A percentile compares a stretch with the other conserved stretches of the same genome.
These are phyloP conservation scores for Telopea speciosissima DNA, from an alignment of 177 flowering plant genomes.

Conservation along the genomic window DNA sequence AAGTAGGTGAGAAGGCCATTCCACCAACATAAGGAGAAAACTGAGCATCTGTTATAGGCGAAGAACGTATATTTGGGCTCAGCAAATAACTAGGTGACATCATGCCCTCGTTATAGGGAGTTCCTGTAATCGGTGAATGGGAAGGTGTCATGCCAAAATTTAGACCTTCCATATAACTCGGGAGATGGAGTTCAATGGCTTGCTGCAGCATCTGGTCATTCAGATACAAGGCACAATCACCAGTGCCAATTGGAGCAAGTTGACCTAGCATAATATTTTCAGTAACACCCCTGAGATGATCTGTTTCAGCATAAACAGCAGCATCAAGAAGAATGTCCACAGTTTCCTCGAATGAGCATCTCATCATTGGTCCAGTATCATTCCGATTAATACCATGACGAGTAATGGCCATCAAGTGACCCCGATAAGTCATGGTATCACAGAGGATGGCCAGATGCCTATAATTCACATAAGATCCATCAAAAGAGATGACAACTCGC, in stretches of 20 bases:
- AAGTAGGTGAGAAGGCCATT: constrained; percentile 87
- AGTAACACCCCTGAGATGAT: constrained; percentile 81
- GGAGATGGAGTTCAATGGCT: constrained; percentile 92
- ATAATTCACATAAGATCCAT: constrained; percentile 97
- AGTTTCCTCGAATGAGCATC: constrained; percentile 98
- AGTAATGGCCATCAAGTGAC: constrained; percentile 96
- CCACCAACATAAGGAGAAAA: constrained; percentile 93
- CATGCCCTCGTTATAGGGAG: constrained; percentile 90
- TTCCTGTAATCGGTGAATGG: constrained; percentile 76
- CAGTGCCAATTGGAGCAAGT: constrained; percentile 96
- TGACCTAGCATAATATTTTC: constrained; percentile 98
- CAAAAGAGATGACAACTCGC: constrained; percentile 95
- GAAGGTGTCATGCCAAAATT: constrained; percentile 93
- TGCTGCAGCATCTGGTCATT: constrained; percentile 93
- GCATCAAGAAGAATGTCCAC: constrained; percentile 99
- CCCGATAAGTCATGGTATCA: constrained; percentile 98
- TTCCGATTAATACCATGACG: constrained; percentile 98
- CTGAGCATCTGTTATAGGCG: constrained; percentile 82
- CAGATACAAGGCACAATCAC: constrained; percentile 75
- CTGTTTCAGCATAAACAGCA: constrained; percentile 94
- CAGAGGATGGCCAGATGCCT: constrained; percentile 91
- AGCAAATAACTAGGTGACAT: constrained; percentile 84
- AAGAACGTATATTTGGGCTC: constrained; percentile 76
- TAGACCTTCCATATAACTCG: constrained; percentile 91
- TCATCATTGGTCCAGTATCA: constrained; percentile 98